These are phyloP conservation scores for Silene vulgaris DNA, from an alignment of 179 eudicot species.

Conservation along the genomic window DNA sequence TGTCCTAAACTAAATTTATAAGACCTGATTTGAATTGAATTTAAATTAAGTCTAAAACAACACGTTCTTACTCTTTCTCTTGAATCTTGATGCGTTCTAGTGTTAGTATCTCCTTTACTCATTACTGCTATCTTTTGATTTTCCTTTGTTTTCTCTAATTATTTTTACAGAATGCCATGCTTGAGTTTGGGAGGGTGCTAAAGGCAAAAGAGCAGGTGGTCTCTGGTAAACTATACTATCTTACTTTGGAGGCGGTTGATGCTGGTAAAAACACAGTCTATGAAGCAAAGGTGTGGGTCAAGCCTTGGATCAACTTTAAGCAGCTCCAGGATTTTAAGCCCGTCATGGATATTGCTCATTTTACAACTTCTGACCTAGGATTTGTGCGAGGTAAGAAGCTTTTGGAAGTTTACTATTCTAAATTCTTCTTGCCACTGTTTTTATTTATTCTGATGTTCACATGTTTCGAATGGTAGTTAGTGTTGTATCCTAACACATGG, in stretches of 20 bases:
- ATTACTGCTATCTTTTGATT: background rate
- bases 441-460: background rate
- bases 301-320: constrained; percentile 42
- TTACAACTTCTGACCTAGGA: constrained; percentile 28
- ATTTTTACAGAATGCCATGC: constrained; percentile 30
- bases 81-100: background rate
- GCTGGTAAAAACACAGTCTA: constrained; percentile 31
- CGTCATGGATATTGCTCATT: constrained; percentile 20
- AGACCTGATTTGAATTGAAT: too few relatives aligned
- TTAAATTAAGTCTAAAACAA: too few relatives aligned
- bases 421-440: too few relatives aligned
- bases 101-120: background rate
- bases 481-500: too few relatives aligned
- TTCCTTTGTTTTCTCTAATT: background rate
- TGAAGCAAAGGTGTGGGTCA: constrained; percentile 44
- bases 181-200: constrained; percentile 33
- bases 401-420: background rate
- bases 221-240: constrained; percentile 36
- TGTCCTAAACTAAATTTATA: too few relatives aligned
- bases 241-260: constrained; percentile 36
- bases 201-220: constrained; percentile 41
- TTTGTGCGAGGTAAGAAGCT: constrained; percentile 31
- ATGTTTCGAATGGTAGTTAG: background rate
- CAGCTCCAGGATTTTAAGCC: constrained; percentile 40
- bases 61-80: background rate